phyloP scores from a whole-genome alignment of 495 filamentous ascomycete species.

The Hyphodiscus hymeniophilus region DNA sequence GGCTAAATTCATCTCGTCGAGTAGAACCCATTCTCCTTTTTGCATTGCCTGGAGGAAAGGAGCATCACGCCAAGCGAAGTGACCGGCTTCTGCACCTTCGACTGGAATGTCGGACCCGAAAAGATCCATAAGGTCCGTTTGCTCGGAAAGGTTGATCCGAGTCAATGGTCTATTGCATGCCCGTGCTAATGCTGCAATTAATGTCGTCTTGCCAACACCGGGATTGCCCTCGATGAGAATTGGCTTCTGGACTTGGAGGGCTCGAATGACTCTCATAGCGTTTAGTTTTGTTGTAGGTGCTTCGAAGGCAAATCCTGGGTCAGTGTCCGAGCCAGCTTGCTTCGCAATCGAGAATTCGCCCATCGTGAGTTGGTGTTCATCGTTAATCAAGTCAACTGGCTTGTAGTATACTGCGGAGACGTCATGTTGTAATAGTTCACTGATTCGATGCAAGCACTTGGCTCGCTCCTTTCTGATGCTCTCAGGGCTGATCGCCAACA shows the following conservation, averaged over 20 bases:
- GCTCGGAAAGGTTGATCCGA: slow-evolving; percentile 93
- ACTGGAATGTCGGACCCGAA: slow-evolving; percentile 96
- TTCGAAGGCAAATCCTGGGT: slow-evolving; percentile 65
- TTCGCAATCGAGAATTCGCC: slow-evolving; percentile 66
- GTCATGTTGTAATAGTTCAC: slow-evolving; percentile 55
- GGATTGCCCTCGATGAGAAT: slow-evolving; percentile 93
- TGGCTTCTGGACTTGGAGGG: slow-evolving; percentile 82
- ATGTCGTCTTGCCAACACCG: slow-evolving; percentile 93
- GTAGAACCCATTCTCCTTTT: slow-evolving; percentile 85
- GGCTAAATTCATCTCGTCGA: slow-evolving; percentile 98
- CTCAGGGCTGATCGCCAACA: slow-evolving; percentile 57
- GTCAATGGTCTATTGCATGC: slow-evolving; percentile 73
- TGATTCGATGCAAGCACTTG: slow-evolving; percentile 64
- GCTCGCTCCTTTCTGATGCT: slow-evolving; percentile 53
- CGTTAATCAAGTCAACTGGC: slow-evolving; percentile 12
- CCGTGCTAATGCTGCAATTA: slow-evolving; percentile 74
- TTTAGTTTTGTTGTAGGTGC: slow-evolving; percentile 88
- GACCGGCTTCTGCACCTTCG: slow-evolving; percentile 77
- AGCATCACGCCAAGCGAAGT: slow-evolving; percentile 91
- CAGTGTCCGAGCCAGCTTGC: slow-evolving; percentile 34
- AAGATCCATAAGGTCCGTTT: slow-evolving; percentile 93
- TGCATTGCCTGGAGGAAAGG: slow-evolving; percentile 96
- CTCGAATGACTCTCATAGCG: slow-evolving; percentile 80
- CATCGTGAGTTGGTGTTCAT: slow-evolving; percentile 44
- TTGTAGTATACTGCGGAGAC: slow-evolving; percentile 51